These are phyloP conservation scores for Pichia deserticola DNA, from an alignment of 805 yeast species.

Conservation along the genomic window DNA sequence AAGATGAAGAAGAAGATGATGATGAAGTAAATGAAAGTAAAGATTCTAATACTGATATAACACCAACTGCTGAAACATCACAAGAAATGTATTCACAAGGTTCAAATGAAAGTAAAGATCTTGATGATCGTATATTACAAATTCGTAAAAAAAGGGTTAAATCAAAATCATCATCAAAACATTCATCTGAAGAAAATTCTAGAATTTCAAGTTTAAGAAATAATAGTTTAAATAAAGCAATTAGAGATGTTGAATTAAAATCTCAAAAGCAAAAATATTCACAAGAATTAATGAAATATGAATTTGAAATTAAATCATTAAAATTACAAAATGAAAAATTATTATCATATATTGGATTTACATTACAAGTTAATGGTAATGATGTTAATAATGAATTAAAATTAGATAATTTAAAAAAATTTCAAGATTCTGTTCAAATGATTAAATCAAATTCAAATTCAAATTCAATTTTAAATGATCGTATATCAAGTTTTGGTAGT, in stretches of 20 bases:
- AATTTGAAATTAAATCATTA: constrained; percentile 47
- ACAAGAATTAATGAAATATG: constrained; percentile 44
- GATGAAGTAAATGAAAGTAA: background rate
- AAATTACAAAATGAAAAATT: constrained; percentile 50
- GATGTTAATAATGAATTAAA: constrained; percentile 1
- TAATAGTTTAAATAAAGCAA: constrained; percentile 19
- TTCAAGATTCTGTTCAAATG: background rate
- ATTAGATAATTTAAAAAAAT: background rate
- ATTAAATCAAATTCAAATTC: too few species aligned
- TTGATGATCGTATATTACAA: background rate
- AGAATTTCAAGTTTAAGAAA: constrained; percentile 19
- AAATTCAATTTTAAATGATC: background rate
- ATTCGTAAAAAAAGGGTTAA: constrained; percentile 8
- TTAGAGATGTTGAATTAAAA: constrained; percentile 21
- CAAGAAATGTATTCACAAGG: background rate
- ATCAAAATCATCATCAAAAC: constrained; percentile 2
- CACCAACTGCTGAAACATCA: background rate
- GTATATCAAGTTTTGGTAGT: constrained; percentile 3
- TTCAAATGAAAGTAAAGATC: background rate
- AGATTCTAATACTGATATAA: background rate
- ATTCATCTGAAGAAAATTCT: background rate
- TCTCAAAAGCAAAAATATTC: constrained; percentile 23
- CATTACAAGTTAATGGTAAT: constrained; percentile 35
- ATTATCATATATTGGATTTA: constrained; percentile 49
- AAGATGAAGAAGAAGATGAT: constrained; percentile 9